Evolutionary conservation across 805 yeast species (phyloP).

Genomic region (Lipomyces lipofer): DNA sequence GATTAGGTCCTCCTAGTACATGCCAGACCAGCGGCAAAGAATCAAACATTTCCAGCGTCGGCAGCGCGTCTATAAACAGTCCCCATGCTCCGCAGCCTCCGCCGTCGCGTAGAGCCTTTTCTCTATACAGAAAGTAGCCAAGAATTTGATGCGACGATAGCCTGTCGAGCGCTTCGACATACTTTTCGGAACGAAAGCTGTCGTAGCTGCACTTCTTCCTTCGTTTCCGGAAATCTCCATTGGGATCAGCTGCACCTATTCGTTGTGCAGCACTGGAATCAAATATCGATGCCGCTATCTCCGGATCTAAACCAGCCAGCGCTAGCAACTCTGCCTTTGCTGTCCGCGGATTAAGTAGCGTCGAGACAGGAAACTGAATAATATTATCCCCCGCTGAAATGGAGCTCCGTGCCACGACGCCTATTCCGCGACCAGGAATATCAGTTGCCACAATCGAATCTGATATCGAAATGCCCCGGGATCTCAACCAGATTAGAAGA

Average conservation of each 20-base stretch:
- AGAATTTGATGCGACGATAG: slow-evolving; percentile 35
- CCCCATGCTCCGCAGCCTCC: slow-evolving; percentile 55
- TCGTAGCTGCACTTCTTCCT: neutral
- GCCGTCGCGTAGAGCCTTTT: neutral
- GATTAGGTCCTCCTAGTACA: slow-evolving; percentile 6
- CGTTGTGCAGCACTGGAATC: neutral
- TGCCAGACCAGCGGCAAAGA: slow-evolving; percentile 67
- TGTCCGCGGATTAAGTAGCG: slow-evolving; percentile 51
- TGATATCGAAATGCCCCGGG: slow-evolving; percentile 30
- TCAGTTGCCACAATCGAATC: slow-evolving; percentile 42
- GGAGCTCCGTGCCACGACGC: slow-evolving; percentile 49
- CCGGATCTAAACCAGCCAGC: neutral
- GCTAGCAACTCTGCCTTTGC: slow-evolving; percentile 3
- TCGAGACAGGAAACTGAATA: slow-evolving; percentile 58
- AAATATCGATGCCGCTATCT: neutral
- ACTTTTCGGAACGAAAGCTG: neutral
- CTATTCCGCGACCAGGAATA: slow-evolving; percentile 58
- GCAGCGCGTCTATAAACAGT: slow-evolving; percentile 68
- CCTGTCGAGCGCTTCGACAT: neutral
- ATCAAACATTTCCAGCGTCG: slow-evolving; percentile 53
- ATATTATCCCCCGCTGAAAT: slow-evolving; percentile 49
- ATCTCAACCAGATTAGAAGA: slow-evolving; percentile 3
- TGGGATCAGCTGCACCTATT: no score
- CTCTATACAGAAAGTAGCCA: slow-evolving; percentile 29
- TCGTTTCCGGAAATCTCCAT: neutral